Evolutionary conservation across 257 asterid species (phyloP).

Genomic region (Rhazya stricta): DNA sequence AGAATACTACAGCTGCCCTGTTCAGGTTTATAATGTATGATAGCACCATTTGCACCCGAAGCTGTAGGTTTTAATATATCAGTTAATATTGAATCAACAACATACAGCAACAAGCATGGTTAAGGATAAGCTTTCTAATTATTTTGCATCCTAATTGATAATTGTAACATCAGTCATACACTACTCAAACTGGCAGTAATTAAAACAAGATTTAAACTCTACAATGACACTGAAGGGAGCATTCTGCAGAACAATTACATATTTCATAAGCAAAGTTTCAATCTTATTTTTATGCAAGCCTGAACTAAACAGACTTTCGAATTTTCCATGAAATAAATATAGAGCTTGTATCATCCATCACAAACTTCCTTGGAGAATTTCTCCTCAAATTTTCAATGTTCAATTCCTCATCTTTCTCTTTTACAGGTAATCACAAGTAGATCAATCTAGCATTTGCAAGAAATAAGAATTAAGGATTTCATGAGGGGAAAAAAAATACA

Average conservation of each 20-base stretch:
- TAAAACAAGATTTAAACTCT: not conserved
- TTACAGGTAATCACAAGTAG: not conserved
- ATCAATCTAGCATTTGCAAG: not conserved
- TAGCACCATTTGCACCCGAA: constrained; percentile 97
- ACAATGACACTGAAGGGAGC: not conserved
- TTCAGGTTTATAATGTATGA: constrained; percentile 90
- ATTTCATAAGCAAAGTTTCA: not conserved
- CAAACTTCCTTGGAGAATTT: not conserved
- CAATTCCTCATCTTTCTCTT: not conserved
- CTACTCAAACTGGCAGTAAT: not conserved
- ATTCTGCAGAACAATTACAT: not conserved
- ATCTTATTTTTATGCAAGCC: not conserved
- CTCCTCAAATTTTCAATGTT: constrained; percentile 3
- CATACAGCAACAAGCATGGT: not conserved
- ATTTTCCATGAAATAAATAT: not conserved
- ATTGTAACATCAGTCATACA: not conserved
- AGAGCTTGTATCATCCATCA: not conserved
- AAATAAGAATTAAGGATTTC: not conserved
- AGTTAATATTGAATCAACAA: not conserved
- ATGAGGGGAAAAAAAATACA: not conserved
- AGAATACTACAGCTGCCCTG: constrained; percentile 65
- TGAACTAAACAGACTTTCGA: not conserved
- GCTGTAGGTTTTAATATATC: constrained; percentile 33
- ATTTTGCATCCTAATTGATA: constrained; percentile 2
- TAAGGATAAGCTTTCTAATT: constrained; percentile 1